phyloP scores from a whole-genome alignment of 371 early-diverging fungal species.

The Syncephalastrum monosporum region DNA sequence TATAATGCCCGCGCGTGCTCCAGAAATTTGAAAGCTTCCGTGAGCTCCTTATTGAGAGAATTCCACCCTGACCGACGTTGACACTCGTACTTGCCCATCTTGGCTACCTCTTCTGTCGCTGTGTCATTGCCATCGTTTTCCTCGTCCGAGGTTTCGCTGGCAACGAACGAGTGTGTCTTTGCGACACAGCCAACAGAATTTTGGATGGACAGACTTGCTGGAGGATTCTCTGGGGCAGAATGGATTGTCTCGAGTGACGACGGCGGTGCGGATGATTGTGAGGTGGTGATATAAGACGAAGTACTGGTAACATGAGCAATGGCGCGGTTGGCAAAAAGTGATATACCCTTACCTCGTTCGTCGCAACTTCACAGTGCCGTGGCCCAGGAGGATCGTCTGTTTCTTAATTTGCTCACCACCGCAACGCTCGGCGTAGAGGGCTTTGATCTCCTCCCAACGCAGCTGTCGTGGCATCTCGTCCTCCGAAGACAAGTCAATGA shows the following conservation, averaged over 20 bases:
- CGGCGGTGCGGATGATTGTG: conserved; percentile 2
- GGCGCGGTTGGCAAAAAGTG: too few relatives aligned
- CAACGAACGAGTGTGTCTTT: too few relatives aligned
- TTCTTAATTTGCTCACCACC: conserved; percentile 3
- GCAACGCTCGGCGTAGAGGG: conserved; percentile 3
- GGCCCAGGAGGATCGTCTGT: not conserved
- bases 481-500: conserved; percentile 9
- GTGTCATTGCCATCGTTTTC: conserved; percentile 5
- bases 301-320: not conserved
- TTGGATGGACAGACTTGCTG: not conserved
- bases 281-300: conserved; percentile 11
- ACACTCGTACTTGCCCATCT: conserved; percentile 11
- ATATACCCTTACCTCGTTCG: too few relatives aligned
- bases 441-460: conserved; percentile 16
- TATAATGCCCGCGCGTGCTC: conserved; percentile 19
- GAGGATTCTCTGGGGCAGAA: not conserved
- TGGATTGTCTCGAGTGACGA: not conserved
- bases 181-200: too few relatives aligned
- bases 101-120: not conserved
- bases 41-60: conserved; percentile 13
- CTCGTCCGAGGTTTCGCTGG: too few relatives aligned
- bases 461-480: conserved; percentile 16
- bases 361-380: too few relatives aligned
- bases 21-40: conserved; percentile 16
- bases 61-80: conserved; percentile 12